phyloP scores from a whole-genome alignment of 805 yeast species.

The Kluyveromyces nonfermentans region DNA sequence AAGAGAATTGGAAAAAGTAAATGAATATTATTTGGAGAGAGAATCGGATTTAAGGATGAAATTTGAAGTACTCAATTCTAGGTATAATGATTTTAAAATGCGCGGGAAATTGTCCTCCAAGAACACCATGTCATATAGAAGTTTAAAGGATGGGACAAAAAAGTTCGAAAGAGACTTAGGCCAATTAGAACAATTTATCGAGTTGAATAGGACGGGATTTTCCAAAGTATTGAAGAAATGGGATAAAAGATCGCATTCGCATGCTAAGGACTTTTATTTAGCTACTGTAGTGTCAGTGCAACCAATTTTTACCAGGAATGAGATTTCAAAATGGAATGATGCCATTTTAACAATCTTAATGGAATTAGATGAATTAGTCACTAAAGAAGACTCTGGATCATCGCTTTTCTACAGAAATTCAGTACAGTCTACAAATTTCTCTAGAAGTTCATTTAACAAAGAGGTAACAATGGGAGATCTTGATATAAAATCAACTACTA shows the following conservation, averaged over 20 bases:
- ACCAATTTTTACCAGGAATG: constrained; percentile 89
- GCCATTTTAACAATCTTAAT: constrained; percentile 29
- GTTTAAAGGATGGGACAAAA: constrained; percentile 80
- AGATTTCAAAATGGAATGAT: constrained; percentile 78
- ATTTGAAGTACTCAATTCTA: constrained; percentile 64
- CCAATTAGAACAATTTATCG: constrained; percentile 86
- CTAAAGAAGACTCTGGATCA: constrained; percentile 7
- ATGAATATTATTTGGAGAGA: constrained; percentile 82
- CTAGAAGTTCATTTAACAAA: constrained; percentile 1
- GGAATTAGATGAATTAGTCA: constrained; percentile 22
- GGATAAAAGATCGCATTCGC: constrained; percentile 95
- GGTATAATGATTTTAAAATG: constrained; percentile 43
- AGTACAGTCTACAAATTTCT: background rate
- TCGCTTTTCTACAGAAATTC: constrained; percentile 1
- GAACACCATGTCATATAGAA: constrained; percentile 68
- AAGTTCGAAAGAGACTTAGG: constrained; percentile 83
- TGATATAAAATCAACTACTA: background rate
- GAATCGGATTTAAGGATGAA: constrained; percentile 79
- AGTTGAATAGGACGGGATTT: constrained; percentile 91
- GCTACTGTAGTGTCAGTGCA: constrained; percentile 92
- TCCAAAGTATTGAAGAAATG: constrained; percentile 93
- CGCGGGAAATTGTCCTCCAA: constrained; percentile 43
- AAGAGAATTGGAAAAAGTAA: constrained; percentile 91
- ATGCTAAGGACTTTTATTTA: constrained; percentile 84
- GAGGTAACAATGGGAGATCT: background rate